Percentiles rank a stretch among this genome's conserved stretches.
These are phyloP conservation scores for Cichorium intybus DNA, from an alignment of 140 eudicot species.

Conservation along the genomic window DNA sequence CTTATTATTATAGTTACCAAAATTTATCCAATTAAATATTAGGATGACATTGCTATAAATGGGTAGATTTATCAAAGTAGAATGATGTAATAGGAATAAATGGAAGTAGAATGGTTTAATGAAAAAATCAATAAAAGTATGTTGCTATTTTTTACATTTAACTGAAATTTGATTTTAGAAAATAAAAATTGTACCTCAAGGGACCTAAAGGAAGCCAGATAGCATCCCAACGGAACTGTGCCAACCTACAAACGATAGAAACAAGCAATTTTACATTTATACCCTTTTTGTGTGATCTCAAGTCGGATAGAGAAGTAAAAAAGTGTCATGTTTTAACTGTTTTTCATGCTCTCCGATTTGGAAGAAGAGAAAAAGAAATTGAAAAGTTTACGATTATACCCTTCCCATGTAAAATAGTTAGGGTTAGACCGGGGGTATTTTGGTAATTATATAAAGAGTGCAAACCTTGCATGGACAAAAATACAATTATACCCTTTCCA, in stretches of 20 bases:
- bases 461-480: not conserved
- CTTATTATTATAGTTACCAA: not conserved
- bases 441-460: not conserved
- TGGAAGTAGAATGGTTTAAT: not conserved
- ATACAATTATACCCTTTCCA: not conserved
- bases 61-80: too few relatives aligned
- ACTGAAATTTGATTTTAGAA: not conserved
- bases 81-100: too few relatives aligned
- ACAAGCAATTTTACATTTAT: not conserved
- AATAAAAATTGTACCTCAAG: constrained; percentile 41
- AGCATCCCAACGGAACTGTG: constrained; percentile 80
- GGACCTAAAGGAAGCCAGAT: constrained; percentile 93
- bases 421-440: not conserved
- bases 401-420: not conserved
- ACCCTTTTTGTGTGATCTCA: not conserved
- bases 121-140: too few relatives aligned
- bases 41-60: too few relatives aligned
- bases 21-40: not conserved
- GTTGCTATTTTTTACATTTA: not conserved
- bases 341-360: too few relatives aligned
- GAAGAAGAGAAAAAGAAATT: not conserved
- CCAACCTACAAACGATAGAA: constrained; percentile 49
- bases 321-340: not conserved
- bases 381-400: not conserved
- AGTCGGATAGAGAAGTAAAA: not conserved